Evolutionary conservation across 805 yeast species (phyloP).

Genomic region (Starmerella powellii): DNA sequence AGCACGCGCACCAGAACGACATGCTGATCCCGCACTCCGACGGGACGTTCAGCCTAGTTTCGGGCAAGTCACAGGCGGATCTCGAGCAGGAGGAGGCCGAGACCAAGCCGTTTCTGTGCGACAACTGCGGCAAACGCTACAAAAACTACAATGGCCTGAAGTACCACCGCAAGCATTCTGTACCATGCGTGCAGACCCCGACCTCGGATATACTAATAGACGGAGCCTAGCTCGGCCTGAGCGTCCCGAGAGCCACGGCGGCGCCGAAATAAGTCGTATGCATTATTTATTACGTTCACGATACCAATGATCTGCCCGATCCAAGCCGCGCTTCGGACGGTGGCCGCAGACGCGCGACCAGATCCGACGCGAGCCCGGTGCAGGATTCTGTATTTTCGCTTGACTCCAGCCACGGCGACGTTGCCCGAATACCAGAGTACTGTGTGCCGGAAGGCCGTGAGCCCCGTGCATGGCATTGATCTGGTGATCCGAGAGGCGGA

Average conservation of each 20-base stretch:
- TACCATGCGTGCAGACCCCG: conserved; percentile 7
- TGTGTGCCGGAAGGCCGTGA: too few species aligned
- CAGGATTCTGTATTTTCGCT: too few species aligned
- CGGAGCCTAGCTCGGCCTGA: not conserved
- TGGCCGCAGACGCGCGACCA: too few species aligned
- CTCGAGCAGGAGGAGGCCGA: conserved; percentile 14
- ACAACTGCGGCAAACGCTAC: conserved; percentile 92
- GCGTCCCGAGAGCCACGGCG: too few species aligned
- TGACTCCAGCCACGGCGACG: too few species aligned
- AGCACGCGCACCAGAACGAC: conserved; percentile 94
- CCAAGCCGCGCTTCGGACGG: too few species aligned
- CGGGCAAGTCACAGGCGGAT: conserved; percentile 77
- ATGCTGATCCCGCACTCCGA: conserved; percentile 78
- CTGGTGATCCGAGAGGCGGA: too few species aligned
- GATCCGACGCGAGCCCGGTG: too few species aligned
- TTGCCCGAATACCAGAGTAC: too few species aligned
- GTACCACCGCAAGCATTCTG: conserved; percentile 88
- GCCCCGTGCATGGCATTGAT: too few species aligned
- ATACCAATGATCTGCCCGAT: too few species aligned
- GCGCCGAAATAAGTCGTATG: not conserved
- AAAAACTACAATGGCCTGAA: conserved; percentile 91
- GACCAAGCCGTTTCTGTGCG: conserved; percentile 86
- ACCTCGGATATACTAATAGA: not conserved
- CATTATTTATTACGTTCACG: not conserved
- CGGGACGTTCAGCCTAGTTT: conserved; percentile 78